Evolutionary conservation across 2,329 filamentous ascomycete species (phyloP).

Genomic region (Xylaria hypoxylon): DNA sequence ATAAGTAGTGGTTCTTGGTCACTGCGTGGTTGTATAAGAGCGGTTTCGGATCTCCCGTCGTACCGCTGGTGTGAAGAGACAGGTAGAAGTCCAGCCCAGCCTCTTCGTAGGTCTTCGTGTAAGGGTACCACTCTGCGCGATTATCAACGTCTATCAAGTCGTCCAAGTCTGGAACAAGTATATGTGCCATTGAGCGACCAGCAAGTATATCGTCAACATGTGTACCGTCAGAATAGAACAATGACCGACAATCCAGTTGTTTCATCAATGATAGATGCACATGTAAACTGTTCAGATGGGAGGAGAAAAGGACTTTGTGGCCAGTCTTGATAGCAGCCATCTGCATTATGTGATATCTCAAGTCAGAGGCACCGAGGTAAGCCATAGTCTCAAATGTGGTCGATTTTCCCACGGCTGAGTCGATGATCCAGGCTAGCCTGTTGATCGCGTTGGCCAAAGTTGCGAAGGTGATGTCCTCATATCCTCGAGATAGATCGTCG

Average conservation of each 20-base stretch:
- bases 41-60: slow-evolving; percentile 41
- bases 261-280: slow-evolving; percentile 42
- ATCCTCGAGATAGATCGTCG: slow-evolving; percentile 42
- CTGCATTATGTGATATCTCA: slow-evolving; percentile 44
- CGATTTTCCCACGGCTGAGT: slow-evolving; percentile 35
- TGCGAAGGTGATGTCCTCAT: slow-evolving; percentile 41
- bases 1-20: slow-evolving; percentile 26
- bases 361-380: slow-evolving; percentile 40
- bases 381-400: slow-evolving; percentile 40
- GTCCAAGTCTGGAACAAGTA: slow-evolving; percentile 37
- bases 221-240: slow-evolving; percentile 38
- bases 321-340: slow-evolving; percentile 45
- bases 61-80: slow-evolving; percentile 42
- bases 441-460: slow-evolving; percentile 42
- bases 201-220: slow-evolving; percentile 40
- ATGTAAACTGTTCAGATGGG: slow-evolving; percentile 40
- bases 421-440: slow-evolving; percentile 42
- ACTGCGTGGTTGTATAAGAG: slow-evolving; percentile 30
- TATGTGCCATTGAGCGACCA: slow-evolving; percentile 35
- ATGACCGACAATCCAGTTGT: slow-evolving; percentile 37
- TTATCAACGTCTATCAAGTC: slow-evolving; percentile 25
- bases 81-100: slow-evolving; percentile 38
- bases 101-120: slow-evolving; percentile 42
- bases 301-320: slow-evolving; percentile 42
- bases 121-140: slow-evolving; percentile 37